These are phyloP conservation scores for Coemansia aciculifera DNA, from an alignment of 192 early-diverging fungal genomes.

Conservation along the genomic window DNA sequence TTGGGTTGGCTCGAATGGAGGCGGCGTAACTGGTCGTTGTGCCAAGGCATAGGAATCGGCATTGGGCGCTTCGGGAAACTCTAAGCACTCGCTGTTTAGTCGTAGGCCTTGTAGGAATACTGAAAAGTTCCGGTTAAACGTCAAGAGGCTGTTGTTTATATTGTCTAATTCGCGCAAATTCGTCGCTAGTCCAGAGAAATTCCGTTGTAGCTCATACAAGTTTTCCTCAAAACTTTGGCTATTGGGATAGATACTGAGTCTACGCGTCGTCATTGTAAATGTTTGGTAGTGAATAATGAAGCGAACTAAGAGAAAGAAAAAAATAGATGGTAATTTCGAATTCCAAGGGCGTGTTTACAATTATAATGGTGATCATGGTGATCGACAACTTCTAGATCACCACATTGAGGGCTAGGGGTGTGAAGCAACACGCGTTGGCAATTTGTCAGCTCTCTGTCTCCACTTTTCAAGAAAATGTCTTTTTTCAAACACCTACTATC, in stretches of 20 bases:
- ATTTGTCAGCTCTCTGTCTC: background rate
- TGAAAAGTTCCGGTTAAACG: slow-evolving; percentile 52
- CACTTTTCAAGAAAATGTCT: background rate
- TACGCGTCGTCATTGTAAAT: slow-evolving; percentile 36
- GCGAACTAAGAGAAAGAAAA: background rate
- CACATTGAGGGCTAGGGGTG: background rate
- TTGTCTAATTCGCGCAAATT: slow-evolving; percentile 43
- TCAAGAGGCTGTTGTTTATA: slow-evolving; percentile 47
- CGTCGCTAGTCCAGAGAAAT: slow-evolving; percentile 30
- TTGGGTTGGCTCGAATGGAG: background rate
- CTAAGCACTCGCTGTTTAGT: slow-evolving; percentile 49
- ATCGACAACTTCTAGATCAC: background rate
- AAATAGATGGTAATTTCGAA: background rate
- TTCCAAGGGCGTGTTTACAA: background rate
- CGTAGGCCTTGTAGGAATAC: slow-evolving; percentile 45
- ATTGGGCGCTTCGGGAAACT: slow-evolving; percentile 47
- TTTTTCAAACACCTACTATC: background rate
- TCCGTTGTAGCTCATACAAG: slow-evolving; percentile 48
- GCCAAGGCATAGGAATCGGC: slow-evolving; percentile 33
- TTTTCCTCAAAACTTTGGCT: slow-evolving; percentile 49
- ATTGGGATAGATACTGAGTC: slow-evolving; percentile 52
- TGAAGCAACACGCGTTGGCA: background rate
- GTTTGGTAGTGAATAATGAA: background rate
- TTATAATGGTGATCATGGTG: background rate
- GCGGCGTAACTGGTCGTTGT: slow-evolving; percentile 34